Evolutionary conservation across 1,284 basidiomycete species (phyloP), one percentile per base, ranked within the genome.

Genomic region (Naganishia albida): DNA sequence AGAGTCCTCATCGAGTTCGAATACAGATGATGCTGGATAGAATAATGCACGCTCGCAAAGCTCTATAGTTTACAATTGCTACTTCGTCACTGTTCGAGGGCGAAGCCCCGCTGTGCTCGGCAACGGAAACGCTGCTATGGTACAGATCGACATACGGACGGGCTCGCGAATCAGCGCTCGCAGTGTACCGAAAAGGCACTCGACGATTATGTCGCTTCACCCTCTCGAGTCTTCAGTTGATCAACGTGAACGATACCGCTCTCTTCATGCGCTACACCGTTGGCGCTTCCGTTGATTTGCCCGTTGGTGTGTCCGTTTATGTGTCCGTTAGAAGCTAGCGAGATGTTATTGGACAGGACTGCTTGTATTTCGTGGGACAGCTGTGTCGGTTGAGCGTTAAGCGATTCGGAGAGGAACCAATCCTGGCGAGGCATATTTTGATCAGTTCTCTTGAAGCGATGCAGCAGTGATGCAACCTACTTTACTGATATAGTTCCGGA

Each of bases 401-500:
- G 77, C 3, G 86, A 84, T 71, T 87, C 84, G 67, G 87, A 80
- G 68, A 89, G 78, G 79, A 91, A 91, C 89, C 89, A 91, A 12
- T 62, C 59, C 59, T 65, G 50, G 10, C 7, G 15, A 40, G 23
- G 18, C 23, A 16, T 10, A 26, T 3, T 12, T n/a, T 38, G 39
- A 8, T 44, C 42, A 39, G 10, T 6, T n/a, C 23, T 28, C 8
- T 34, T 2, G 7, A 48, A 2, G 43, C 43, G 15, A 15, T 3
- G 13, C 23, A 26, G 8, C 15, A 51, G 2, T 3, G 20, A 26
- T 12, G n/a, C n/a, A 28, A 56, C 60, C 28, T 50, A 68, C 72
- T 76, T 95, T 96, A 80, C 89, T 91, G 86, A 98, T 95, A 78
- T 98, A 98, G 78, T 98, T 98, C 67, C 94, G 85, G 65, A 97